Conservation (phyloP, 116 monocot genomes). For the Dioscorea cayenensis region DNA sequence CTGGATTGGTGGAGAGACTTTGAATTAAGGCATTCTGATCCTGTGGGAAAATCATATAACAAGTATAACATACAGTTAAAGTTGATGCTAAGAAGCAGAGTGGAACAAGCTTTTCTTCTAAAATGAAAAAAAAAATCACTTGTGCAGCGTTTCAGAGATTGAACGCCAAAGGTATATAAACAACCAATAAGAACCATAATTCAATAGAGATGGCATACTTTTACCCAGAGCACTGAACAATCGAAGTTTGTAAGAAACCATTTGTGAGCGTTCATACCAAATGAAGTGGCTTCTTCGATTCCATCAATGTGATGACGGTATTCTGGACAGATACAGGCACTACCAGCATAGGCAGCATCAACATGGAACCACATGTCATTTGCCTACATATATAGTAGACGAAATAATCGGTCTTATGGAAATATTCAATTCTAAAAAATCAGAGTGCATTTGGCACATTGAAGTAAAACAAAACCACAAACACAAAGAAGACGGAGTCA, state of each 20-base stretch:
- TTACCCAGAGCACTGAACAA: conserved; percentile 76
- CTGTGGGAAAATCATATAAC: conserved; percentile 22
- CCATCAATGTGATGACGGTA: conserved; percentile 60
- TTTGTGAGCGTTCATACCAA: conserved; percentile 80
- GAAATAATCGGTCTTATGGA: neutral
- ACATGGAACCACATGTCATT: conserved; percentile 69
- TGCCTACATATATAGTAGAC: conserved; percentile 26
- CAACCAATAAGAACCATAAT: neutral
- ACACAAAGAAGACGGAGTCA: neutral
- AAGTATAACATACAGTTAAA: neutral
- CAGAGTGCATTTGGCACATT: neutral
- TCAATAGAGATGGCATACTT: conserved; percentile 30
- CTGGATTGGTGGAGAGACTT: conserved; percentile 65
- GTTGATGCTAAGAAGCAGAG: neutral
- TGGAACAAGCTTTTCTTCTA: neutral
- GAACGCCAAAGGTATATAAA: neutral
- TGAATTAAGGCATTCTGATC: conserved; percentile 46
- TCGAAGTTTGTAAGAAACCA: conserved; percentile 84
- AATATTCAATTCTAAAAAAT: neutral
- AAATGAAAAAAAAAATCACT: neutral
- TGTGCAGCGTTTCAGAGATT: neutral
- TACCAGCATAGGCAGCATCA: conserved; percentile 88
- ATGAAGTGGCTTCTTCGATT: conserved; percentile 68
- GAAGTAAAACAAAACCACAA: neutral
- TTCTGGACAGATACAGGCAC: conserved; percentile 81